Base-by-base conservation (phyloP, 495 filamentous ascomycete species). In the Penicillium lividum region DNA sequence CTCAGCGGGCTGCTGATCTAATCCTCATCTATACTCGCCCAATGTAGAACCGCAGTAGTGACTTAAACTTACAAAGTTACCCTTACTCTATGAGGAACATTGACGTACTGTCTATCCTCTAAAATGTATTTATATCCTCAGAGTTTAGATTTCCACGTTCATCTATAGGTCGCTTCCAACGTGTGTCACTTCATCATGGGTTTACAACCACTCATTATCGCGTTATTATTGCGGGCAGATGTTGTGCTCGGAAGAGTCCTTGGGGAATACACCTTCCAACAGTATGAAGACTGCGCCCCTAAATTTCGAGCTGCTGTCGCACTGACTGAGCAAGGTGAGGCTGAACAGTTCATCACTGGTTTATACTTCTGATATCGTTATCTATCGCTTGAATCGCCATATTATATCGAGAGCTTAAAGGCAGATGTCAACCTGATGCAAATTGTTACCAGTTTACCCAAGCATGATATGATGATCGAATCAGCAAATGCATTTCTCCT, bases 1-100 rank as follows among this genome's bases (percentile, higher is more conserved):
- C 22, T 22, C 22, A 8, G 45, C 47, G 45, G 46, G 13, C 28
- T 40, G 44, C 57, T 49, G 51, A 53, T 33, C 34, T 59, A 30
- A 53, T 54, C 51, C 22, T 6, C 22, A 33, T 55, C 45, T 40
- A 22, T 11, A 44, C 5, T 44, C 42, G 9, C 10, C n/a, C 43
- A 25, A 25, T 46, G 7, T 4, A 46, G 25, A 25, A 11, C 43
- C 15, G 25, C 18, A 27, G 5, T 16, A 15, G 38, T 40, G 11
- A 38, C 1, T 38, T n/a, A 5, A n/a, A n/a, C 15, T 7, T 22
- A 13, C 18, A 13, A 18, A 16, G 2, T 44, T 44, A 22, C 22
- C 22, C 22, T 1, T 22, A 22, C 22, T 44, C 8, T 22, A 44
- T 44, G 42, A 18, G 42, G 1, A 44, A 44, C 13, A 44, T 22